Evolutionary conservation across 1,139 yeast species (phyloP).

Genomic region (Debaryomycetaceae sp.): DNA sequence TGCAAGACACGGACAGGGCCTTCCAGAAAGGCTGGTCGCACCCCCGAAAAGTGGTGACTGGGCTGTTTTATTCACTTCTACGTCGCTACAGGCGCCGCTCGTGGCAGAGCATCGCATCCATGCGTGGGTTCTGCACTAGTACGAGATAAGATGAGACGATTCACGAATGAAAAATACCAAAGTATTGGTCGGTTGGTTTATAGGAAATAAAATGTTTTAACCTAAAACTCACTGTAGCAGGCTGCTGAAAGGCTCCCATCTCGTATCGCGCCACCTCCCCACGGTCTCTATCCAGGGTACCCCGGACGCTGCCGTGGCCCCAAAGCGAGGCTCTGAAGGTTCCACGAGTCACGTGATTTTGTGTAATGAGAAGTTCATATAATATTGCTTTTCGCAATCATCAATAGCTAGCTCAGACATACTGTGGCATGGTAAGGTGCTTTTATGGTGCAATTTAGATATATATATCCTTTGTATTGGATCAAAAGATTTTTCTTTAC

Average conservation of each 20-base stretch:
- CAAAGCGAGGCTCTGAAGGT: background rate
- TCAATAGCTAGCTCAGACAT: background rate
- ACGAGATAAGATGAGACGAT: background rate
- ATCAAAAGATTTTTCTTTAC: no score
- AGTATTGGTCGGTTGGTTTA: background rate
- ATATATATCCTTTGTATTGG: no score
- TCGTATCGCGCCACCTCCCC: no score
- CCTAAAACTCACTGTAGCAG: no score
- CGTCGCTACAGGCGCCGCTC: background rate
- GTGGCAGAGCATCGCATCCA: background rate
- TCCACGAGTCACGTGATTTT: background rate
- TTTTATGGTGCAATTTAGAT: no score
- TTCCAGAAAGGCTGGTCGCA: background rate
- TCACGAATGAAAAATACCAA: background rate
- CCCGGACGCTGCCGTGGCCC: background rate
- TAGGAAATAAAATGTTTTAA: no score
- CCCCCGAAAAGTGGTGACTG: background rate
- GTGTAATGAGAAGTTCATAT: background rate
- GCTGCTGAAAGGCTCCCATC: no score
- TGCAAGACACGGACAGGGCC: background rate
- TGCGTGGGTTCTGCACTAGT: background rate
- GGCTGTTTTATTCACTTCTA: background rate
- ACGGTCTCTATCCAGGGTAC: no score
- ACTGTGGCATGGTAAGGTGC: background rate
- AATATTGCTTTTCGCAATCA: background rate